Evolutionary conservation across 108 stramenopile species (phyloP).

Genomic region (Aurantiochytrium sp.): DNA sequence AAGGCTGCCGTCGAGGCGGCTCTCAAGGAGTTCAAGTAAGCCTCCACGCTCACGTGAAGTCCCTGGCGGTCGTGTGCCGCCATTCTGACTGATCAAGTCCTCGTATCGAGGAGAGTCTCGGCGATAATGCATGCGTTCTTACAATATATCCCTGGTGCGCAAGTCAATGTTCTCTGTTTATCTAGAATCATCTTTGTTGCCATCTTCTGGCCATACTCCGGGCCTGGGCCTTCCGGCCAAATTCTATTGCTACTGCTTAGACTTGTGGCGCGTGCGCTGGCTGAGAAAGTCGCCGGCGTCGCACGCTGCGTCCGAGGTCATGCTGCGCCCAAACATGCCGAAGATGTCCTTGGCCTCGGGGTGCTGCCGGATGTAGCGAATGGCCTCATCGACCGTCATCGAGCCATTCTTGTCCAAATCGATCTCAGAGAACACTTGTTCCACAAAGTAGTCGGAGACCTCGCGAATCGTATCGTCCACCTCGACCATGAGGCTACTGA

Average conservation of each 20-base stretch:
- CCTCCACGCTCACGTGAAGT: too few relatives aligned
- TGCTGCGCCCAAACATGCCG: constrained; percentile 32
- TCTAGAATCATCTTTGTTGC: too few relatives aligned
- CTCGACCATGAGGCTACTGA: constrained; percentile 24
- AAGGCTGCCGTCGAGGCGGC: background rate
- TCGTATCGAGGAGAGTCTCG: too few relatives aligned
- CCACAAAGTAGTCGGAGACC: constrained; percentile 8
- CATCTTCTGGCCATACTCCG: too few relatives aligned
- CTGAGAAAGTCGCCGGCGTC: background rate
- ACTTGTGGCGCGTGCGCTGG: background rate
- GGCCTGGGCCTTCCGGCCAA: background rate
- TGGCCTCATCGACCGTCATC: constrained; percentile 16
- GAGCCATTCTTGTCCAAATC: constrained; percentile 13
- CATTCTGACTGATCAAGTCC: too few relatives aligned
- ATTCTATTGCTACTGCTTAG: background rate
- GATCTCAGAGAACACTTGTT: background rate
- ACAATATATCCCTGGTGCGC: too few relatives aligned
- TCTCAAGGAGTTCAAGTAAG: background rate
- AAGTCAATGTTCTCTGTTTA: too few relatives aligned
- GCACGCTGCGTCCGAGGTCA: constrained; percentile 12
- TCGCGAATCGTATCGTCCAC: constrained; percentile 22
- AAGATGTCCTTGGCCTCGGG: constrained; percentile 29
- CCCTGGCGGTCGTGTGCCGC: too few relatives aligned
- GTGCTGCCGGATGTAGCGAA: background rate
- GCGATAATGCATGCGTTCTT: too few relatives aligned